These are phyloP conservation scores for Penicillium sp. DNA, from an alignment of 2,329 filamentous ascomycete species.

Conservation along the genomic window DNA sequence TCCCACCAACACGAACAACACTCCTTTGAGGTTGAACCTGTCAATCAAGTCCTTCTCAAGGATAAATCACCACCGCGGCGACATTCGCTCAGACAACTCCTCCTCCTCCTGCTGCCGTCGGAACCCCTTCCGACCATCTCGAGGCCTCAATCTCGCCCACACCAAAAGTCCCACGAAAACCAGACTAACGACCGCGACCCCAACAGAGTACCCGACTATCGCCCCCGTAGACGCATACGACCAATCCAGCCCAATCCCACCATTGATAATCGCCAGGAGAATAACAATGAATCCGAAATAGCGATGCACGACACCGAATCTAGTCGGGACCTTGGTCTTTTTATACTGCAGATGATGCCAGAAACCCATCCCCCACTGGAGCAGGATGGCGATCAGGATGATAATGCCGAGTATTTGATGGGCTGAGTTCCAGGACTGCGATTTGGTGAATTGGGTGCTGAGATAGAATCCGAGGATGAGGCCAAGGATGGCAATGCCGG, in stretches of 20 bases:
- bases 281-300: conserved; percentile 24
- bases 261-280: conserved; percentile 18
- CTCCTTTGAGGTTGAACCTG: no score
- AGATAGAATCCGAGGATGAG: conserved; percentile 41
- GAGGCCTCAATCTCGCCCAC: not conserved
- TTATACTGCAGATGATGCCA: conserved; percentile 35
- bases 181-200: not conserved
- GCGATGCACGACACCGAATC: conserved; percentile 20
- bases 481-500: conserved; percentile 33
- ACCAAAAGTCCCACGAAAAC: not conserved
- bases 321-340: conserved; percentile 7
- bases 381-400: conserved; percentile 27
- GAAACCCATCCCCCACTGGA: conserved; percentile 37
- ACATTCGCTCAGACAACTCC: no score
- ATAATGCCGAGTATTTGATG: conserved; percentile 46
- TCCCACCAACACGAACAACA: no score
- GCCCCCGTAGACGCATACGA: conserved; percentile 9
- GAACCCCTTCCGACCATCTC: not conserved
- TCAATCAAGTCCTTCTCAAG: no score
- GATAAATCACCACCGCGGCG: no score
- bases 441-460: conserved; percentile 30
- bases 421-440: conserved; percentile 37
- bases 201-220: conserved; percentile 14
- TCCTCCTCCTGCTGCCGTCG: not conserved
- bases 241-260: conserved; percentile 16